Evolutionary conservation across 495 filamentous ascomycete species (phyloP), one percentile per base, ranked within the genome.

Genomic region (Neurospora pannonica): DNA sequence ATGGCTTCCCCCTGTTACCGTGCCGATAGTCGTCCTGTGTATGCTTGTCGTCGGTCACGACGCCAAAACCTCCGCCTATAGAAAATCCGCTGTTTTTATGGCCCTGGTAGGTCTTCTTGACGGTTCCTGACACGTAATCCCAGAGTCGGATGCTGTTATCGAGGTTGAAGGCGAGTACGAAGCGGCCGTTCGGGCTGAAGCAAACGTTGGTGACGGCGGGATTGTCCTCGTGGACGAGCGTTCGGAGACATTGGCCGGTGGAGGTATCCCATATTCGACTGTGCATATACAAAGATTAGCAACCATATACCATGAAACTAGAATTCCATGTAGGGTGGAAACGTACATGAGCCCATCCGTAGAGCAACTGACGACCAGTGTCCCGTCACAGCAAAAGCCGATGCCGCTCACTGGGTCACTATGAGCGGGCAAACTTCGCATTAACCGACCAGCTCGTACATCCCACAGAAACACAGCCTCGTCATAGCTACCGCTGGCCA

Each of bases 391-490:
- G 71, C 94, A 93, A 78, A 98, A 97, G 80, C 97, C 94, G 19
- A 99, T 94, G 4, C 96, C 95, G 70, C 91, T 89, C 19, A 99
- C 94, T 0, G 96, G 96, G 82, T 99, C 96, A 37, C 93, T 95
- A 78, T 99, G 96, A 13, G 96, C 96, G 4, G 96, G 96, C 60
- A 98, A 86, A 70, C 92, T 94, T 70, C 93, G 89, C 94, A 99
- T 95, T 69, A 93, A 84, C 36, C 89, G 84, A 4, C 92, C 93
- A 0, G 93, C 91, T 0, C 96, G 89, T 4, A 98, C 92, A 82
- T 98, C 96, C 96, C 96, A 99, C 34, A 98, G 83, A 76, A 97
- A 97, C 0, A 99, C 92, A 10, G 97, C 96, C 85, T 99, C 96
- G 78, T 98, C 96, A 82, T 97, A 98, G 77, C 93, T 95, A 21